phyloP scores from a whole-genome alignment of 257 asterid genomes.

The Cinchona pubescens region DNA sequence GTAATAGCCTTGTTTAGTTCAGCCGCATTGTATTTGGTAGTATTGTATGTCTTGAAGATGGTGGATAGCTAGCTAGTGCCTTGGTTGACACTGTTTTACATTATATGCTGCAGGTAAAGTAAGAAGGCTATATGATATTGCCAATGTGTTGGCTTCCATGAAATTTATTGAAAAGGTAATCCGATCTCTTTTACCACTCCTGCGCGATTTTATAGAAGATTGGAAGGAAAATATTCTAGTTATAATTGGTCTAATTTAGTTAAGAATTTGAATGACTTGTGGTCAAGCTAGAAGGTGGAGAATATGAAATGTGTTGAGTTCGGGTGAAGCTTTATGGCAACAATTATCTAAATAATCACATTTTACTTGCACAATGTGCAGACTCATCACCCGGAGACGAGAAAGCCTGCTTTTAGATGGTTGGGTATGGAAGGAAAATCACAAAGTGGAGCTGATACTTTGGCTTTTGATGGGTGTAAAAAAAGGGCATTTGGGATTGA shows the following conservation, averaged over 20 bases:
- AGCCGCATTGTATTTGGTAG: not conserved
- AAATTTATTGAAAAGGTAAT: constrained; percentile 61
- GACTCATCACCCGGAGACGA: constrained; percentile 90
- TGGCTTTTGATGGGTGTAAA: constrained; percentile 38
- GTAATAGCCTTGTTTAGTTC: constrained; percentile 33
- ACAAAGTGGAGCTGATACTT: constrained; percentile 31
- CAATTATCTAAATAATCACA: not conserved
- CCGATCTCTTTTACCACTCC: not conserved
- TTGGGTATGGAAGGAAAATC: constrained; percentile 54
- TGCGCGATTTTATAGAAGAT: not conserved
- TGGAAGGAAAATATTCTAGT: not conserved
- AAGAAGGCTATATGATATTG: constrained; percentile 87
- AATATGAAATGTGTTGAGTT: not conserved
- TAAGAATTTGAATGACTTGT: not conserved
- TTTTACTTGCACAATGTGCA: constrained; percentile 32
- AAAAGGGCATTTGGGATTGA: constrained; percentile 86
- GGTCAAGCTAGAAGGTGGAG: not conserved
- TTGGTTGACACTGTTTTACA: constrained; percentile 17
- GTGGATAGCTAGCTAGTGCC: not conserved
- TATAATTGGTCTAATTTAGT: not conserved
- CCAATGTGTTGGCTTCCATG: constrained; percentile 93
- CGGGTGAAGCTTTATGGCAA: not conserved
- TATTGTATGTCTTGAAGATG: not conserved
- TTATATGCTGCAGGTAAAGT: constrained; percentile 71
- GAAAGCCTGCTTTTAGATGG: constrained; percentile 97